Evolutionary conservation across 495 filamentous ascomycete genomes (phyloP), one percentile per base, ranked within the genome.

Genomic region (Glutinoglossum americanum): DNA sequence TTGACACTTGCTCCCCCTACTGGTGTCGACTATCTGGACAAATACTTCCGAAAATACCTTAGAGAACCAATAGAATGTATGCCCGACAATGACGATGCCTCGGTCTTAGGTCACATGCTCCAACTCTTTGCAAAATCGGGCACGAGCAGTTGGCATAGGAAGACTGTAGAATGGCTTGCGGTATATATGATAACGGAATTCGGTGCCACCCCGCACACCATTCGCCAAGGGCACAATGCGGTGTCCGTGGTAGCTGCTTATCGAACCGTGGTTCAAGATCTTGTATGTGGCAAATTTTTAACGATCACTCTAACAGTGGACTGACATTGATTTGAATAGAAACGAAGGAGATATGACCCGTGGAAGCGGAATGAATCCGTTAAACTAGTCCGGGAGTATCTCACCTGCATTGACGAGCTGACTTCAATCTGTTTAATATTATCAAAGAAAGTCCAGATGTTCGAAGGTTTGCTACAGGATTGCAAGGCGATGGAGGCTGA

Each of bases 11-110:
- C 65, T 9, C 60, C 65, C 0, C 61, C 66, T 57, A 58, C 59
- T 37, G 65, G 65, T 39, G 59, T 67, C 19, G 62, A 67, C 56
- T 67, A 65, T 57, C 47, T 67, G 10, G 64, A 67, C 30, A 65
- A 62, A 41, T 58, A 65, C 28, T 65, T 67, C 15, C 6, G 48
- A 6, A 51, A 59, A 49, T 54, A 66, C 47, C 51, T 67, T 15
- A 37, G 47, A 13, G 62, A 67, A 39, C 62, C 65, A 13, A 27
- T 60, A 23, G 61, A 66, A 28, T 49, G 60, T n/a, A 58, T 63
- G 0, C 60, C 65, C 37, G 59, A 62, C 35, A 65, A 66, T 41
- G 61, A 65, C 33, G 57, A 64, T 56, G 65, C 65, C 10, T 64
- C 59, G 1, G 65, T 61, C 25, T 37, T 67, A 25, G 63, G 62